Percentiles rank a stretch among this genome's conserved stretches.
Conservation (phyloP, 1,284 basidiomycete genomes). For the Wolfiporia cocos region DNA sequence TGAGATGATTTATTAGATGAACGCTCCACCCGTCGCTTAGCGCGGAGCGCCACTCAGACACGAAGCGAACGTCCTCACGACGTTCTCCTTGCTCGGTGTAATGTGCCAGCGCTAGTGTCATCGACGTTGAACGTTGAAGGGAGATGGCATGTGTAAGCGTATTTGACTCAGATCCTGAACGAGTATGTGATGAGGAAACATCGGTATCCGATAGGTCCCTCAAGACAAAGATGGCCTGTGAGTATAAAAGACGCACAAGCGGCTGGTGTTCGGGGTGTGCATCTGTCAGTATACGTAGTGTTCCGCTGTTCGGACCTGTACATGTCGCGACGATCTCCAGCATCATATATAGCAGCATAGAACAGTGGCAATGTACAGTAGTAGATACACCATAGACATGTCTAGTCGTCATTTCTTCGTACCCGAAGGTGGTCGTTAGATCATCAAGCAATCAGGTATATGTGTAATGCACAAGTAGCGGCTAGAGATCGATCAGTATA, state of each 20-base stretch:
- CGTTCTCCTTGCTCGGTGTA: constrained; percentile 67
- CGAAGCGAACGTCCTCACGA: constrained; percentile 60
- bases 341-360: background rate
- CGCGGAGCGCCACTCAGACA: constrained; percentile 4
- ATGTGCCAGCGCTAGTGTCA: constrained; percentile 69
- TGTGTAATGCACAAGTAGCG: too few relatives aligned
- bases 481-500: too few relatives aligned
- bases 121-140: constrained; percentile 79
- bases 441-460: too few relatives aligned
- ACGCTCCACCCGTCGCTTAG: constrained; percentile 10
- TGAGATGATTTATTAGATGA: constrained; percentile 10
- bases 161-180: constrained; percentile 85
- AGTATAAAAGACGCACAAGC: background rate
- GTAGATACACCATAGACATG: background rate
- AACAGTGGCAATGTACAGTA: background rate
- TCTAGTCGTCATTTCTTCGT: too few relatives aligned
- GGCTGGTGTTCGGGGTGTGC: background rate
- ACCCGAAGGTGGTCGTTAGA: too few relatives aligned
- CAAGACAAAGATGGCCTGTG: constrained; percentile 22
- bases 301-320: background rate
- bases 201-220: constrained; percentile 28
- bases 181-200: constrained; percentile 74
- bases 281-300: background rate
- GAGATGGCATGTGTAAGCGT: constrained; percentile 81
- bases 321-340: background rate